Percentiles rank a stretch among this genome's conserved stretches.
Conservation (phyloP, 2,329 filamentous ascomycete genomes). For the Fusarium papillatum region DNA sequence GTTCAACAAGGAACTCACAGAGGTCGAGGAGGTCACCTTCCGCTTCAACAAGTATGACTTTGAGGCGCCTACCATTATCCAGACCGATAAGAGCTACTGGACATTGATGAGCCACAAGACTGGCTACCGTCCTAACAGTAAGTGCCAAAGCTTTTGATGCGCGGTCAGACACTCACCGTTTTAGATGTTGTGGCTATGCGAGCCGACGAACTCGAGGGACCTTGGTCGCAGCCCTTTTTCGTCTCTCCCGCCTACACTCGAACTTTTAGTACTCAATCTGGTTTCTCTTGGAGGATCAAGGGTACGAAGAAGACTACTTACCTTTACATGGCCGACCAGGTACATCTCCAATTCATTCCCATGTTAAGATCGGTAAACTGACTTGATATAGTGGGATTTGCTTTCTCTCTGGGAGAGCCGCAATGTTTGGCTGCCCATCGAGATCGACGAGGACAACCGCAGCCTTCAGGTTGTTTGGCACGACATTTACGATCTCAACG, state of each 20-base stretch:
- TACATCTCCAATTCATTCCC: constrained; percentile 1
- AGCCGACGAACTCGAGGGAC: constrained; percentile 60
- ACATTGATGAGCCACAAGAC: constrained; percentile 75
- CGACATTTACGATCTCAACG: constrained; percentile 66
- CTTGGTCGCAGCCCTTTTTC: constrained; percentile 67
- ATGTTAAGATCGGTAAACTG: accelerated
- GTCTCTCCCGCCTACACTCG: constrained; percentile 62
- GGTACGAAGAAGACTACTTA: constrained; percentile 61
- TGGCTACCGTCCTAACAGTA: constrained; percentile 71
- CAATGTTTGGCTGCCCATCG: constrained; percentile 68
- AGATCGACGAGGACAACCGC: constrained; percentile 64
- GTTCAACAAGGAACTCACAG: constrained; percentile 66
- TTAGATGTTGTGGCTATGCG: constrained; percentile 66
- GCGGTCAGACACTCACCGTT: accelerated
- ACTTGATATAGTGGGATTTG: constrained; percentile 56
- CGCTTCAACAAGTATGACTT: constrained; percentile 72
- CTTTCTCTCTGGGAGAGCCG: constrained; percentile 67
- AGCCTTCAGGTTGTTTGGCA: constrained; percentile 63
- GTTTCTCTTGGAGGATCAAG: constrained; percentile 62
- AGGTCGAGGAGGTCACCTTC: constrained; percentile 64
- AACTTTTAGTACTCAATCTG: constrained; percentile 66
- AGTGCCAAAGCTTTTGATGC: accelerated
- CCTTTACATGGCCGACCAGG: constrained; percentile 62
- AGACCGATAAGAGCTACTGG: constrained; percentile 71
- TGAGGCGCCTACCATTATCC: constrained; percentile 71